A percentile compares a stretch with the other conserved stretches of the same genome.
These are phyloP conservation scores for Amanita exitialis DNA, from an alignment of 768 basidiomycete genomes.

Conservation along the genomic window DNA sequence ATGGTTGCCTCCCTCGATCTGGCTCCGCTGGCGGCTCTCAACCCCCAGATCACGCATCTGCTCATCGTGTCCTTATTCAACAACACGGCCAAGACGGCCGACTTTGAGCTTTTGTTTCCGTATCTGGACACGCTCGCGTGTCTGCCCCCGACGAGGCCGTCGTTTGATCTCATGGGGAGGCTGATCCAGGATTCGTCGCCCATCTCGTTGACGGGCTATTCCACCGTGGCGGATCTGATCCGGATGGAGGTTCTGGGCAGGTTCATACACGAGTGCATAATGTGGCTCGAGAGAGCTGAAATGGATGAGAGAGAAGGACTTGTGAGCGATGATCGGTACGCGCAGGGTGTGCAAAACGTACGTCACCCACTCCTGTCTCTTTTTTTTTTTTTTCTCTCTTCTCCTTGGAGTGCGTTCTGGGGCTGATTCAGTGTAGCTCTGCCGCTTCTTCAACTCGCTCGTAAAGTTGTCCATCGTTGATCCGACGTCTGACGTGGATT, in stretches of 20 bases:
- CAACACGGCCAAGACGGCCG: conserved; percentile 19
- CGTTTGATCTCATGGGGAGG: conserved; percentile 65
- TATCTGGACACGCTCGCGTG: conserved; percentile 56
- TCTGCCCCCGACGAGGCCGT: conserved; percentile 63
- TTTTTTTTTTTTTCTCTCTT: too few relatives aligned
- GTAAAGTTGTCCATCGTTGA: conserved; percentile 61
- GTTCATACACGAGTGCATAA: conserved; percentile 62
- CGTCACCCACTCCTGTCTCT: conserved; percentile 13
- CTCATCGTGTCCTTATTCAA: conserved; percentile 51
- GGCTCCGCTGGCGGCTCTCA: conserved; percentile 52
- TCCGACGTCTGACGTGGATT: conserved; percentile 51
- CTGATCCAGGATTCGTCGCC: conserved; percentile 54
- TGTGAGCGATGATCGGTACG: conserved; percentile 63
- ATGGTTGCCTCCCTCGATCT: conserved; percentile 64
- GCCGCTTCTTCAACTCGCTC: conserved; percentile 66
- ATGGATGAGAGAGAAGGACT: conserved; percentile 57
- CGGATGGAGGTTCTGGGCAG: conserved; percentile 55
- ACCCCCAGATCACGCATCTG: conserved; percentile 61
- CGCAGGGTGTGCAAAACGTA: conserved; percentile 66
- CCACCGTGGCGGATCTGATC: conserved; percentile 56
- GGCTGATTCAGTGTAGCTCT: conserved; percentile 36
- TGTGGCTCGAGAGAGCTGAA: conserved; percentile 63
- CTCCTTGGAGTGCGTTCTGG: too few relatives aligned
- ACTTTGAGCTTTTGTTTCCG: conserved; percentile 28
- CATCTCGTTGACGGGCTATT: conserved; percentile 31